Percentiles rank a stretch among this genome's conserved stretches.
phyloP scores from a whole-genome alignment of 1,284 basidiomycete species.

The Mrakiaceae sp. region DNA sequence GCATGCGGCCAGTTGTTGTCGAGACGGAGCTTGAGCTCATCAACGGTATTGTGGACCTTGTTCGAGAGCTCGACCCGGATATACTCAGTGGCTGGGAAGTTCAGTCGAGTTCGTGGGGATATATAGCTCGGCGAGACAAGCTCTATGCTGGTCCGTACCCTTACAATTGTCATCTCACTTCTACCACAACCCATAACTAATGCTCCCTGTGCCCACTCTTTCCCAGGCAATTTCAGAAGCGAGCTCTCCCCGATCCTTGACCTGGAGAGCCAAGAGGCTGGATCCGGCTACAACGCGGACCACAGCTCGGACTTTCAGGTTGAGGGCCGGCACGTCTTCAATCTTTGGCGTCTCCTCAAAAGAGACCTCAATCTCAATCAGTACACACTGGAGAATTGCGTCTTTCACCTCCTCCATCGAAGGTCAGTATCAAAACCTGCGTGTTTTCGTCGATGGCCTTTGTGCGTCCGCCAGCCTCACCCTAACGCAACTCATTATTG shows the following conservation, averaged over 20 bases:
- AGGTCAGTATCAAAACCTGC: constrained; percentile 42
- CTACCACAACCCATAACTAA: constrained; percentile 1
- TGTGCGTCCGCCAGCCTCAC: neutral
- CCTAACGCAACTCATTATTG: neutral
- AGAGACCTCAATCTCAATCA: constrained; percentile 65
- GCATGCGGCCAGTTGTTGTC: constrained; percentile 46
- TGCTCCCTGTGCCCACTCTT: neutral
- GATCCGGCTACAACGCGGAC: constrained; percentile 56
- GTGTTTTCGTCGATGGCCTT: neutral
- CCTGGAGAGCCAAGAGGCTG: neutral
- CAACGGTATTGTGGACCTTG: constrained; percentile 63
- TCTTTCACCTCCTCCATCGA: constrained; percentile 60
- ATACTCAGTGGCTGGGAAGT: constrained; percentile 88
- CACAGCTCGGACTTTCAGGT: constrained; percentile 76
- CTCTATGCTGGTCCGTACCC: constrained; percentile 43
- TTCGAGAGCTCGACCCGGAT: constrained; percentile 76
- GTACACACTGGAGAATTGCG: constrained; percentile 86
- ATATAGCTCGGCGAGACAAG: constrained; percentile 51
- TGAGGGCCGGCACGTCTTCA: constrained; percentile 78
- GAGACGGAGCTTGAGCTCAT: constrained; percentile 70
- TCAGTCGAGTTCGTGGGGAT: constrained; percentile 82
- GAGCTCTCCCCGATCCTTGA: constrained; percentile 6
- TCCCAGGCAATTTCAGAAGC: neutral
- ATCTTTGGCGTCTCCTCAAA: constrained; percentile 85
- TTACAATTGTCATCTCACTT: constrained; percentile 13